Evolutionary conservation across 805 yeast species (phyloP), one percentile per base, ranked within the genome.

Genomic region (Candida incommunis): DNA sequence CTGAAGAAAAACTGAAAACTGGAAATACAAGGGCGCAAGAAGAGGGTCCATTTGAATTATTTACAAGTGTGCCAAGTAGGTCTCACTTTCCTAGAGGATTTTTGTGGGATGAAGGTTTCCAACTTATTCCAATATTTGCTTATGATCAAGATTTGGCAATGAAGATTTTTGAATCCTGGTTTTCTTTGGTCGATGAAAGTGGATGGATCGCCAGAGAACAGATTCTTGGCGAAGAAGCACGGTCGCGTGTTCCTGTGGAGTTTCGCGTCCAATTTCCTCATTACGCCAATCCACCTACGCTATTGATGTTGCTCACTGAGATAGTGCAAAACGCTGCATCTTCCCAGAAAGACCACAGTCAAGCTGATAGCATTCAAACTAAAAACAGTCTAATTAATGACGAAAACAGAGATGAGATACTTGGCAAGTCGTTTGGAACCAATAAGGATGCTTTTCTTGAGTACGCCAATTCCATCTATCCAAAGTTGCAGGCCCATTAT

Each of bases 51-150:
- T 63, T 66, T 48, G 84, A 80, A 51, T 64, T 92, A 42, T 84
- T 87, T 55, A 74, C 92, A 0, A 70, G 86, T 21, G 92, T 86
- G 26, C 98, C 98, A 2, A 84, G 95, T 42, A 71, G 98, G 44
- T 85, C 95, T 0, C 85, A 84, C 57, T 92, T 92, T 63, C 97
- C 98, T 2, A 72, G 98, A 50, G 98, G 98, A 0, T 92, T 92
- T 57, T 86, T 84, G 58, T 92, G 98, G 98, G 98, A 92, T 63
- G 98, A 92, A 64, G 98, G 98, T 0, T 92, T 92, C 63, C 96
- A 90, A 60, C 67, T 90, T 48, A 67, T 88, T 35, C 94, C 94
- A 4, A 66, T 92, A 31, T 62, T 83, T 53, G 80, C 81, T 42
- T 88, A 81, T 58, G 97, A 92, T 62, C 71, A 83, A 15, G 95